Conservation (phyloP, 331 rosid genomes). For the Erythrophleum ivorense region DNA sequence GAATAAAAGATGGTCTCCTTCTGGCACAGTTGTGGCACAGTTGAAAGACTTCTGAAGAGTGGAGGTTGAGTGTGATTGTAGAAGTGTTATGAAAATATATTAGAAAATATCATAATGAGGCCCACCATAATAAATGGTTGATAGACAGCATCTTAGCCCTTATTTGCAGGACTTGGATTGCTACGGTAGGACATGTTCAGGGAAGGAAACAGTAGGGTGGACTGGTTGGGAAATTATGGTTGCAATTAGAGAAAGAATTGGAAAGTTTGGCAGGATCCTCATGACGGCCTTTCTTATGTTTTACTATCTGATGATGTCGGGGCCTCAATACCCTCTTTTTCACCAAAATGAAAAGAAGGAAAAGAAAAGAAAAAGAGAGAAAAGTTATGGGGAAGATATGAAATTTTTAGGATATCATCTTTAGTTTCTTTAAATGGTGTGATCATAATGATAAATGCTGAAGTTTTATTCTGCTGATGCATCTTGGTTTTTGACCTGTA, state of each 20-base stretch:
- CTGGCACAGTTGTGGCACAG: too few species aligned
- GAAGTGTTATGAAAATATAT: background rate
- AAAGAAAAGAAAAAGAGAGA: background rate
- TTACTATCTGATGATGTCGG: background rate
- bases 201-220: background rate
- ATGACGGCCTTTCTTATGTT: background rate
- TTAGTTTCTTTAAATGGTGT: background rate
- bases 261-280: background rate
- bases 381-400: background rate
- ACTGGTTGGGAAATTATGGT: background rate
- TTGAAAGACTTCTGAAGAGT: background rate
- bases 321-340: background rate
- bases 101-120: background rate
- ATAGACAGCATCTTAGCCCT: background rate
- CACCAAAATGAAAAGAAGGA: too few species aligned
- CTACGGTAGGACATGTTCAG: background rate
- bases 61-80: background rate
- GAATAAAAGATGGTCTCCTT: background rate
- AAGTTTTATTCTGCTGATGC: background rate
- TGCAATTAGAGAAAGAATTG: background rate
- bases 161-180: background rate
- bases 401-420: background rate
- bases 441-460: background rate
- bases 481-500: background rate
- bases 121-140: background rate